Conservation (phyloP, 2,329 filamentous ascomycete species). For the Thielaviopsis ethacetica region DNA sequence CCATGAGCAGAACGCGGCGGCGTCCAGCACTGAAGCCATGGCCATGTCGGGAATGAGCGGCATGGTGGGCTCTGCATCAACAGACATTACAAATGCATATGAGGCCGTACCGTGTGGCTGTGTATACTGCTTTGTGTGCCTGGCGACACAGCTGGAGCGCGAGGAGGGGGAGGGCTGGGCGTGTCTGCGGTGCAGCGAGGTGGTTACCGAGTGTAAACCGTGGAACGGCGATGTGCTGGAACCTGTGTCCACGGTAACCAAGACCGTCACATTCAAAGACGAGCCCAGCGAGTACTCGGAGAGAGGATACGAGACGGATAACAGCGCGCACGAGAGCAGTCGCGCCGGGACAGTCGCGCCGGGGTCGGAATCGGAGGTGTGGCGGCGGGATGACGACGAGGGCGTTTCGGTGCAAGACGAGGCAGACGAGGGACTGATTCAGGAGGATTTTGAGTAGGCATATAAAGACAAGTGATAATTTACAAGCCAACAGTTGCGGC, state of each 20-base stretch:
- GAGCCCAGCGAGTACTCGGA: constrained; percentile 23
- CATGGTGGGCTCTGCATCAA: constrained; percentile 73
- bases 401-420: constrained; percentile 1
- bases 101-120: constrained; percentile 79
- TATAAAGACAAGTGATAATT: background rate
- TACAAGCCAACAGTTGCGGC: background rate
- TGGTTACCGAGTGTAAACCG: constrained; percentile 70
- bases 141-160: constrained; percentile 76
- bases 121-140: constrained; percentile 89
- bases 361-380: background rate
- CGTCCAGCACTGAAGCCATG: constrained; percentile 60
- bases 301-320: background rate
- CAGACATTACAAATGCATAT: constrained; percentile 92
- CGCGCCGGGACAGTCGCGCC: background rate
- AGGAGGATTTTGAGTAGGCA: background rate
- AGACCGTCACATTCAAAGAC: constrained; percentile 47
- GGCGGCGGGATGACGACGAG: background rate
- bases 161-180: constrained; percentile 92
- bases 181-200: constrained; percentile 74
- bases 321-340: background rate
- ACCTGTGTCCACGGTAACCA: constrained; percentile 28
- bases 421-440: constrained; percentile 3
- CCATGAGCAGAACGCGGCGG: constrained; percentile 66
- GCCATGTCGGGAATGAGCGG: constrained; percentile 55
- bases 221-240: constrained; percentile 84